Percentiles rank a stretch among this genome's conserved stretches.
Conservation (phyloP, 768 basidiomycete genomes). For the Hypsizygus marmoreus region DNA sequence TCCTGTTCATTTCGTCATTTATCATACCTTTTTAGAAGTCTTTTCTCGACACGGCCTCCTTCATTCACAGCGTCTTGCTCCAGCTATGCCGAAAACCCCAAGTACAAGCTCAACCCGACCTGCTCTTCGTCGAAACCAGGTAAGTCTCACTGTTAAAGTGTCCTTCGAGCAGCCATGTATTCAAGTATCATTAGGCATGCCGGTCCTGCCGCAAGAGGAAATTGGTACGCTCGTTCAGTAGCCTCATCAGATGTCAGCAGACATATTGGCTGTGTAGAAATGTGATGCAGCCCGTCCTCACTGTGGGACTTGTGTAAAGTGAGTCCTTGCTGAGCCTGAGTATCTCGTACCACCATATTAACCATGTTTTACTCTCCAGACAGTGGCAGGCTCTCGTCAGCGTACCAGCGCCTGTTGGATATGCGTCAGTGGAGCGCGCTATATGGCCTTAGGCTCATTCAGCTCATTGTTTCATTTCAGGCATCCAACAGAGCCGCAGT, state of each 20-base stretch:
- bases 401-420: slow-evolving; percentile 84
- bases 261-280: slow-evolving; percentile 52
- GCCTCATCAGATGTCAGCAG: background rate
- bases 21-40: background rate
- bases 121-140: slow-evolving; percentile 81
- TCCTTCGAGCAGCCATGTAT: slow-evolving; percentile 1
- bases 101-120: slow-evolving; percentile 51
- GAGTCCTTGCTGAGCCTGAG: slow-evolving; percentile 25
- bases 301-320: slow-evolving; percentile 85
- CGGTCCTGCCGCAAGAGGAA: slow-evolving; percentile 83
- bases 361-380: slow-evolving; percentile 34
- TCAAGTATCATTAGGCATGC: slow-evolving; percentile 57
- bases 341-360: background rate
- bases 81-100: slow-evolving; percentile 67
- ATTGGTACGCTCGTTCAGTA: slow-evolving; percentile 51
- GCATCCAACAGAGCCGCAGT: slow-evolving; percentile 84
- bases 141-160: slow-evolving; percentile 23
- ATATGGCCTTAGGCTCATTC: background rate
- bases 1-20: slow-evolving; percentile 1
- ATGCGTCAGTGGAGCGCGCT: slow-evolving; percentile 56
- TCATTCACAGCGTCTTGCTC: background rate
- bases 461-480: slow-evolving; percentile 36
- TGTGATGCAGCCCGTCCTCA: slow-evolving; percentile 87
- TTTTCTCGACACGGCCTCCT: background rate
- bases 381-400: slow-evolving; percentile 82